These are phyloP conservation scores for Alternaria burnsii DNA, from an alignment of 2,329 filamentous ascomycete species.

Conservation along the genomic window DNA sequence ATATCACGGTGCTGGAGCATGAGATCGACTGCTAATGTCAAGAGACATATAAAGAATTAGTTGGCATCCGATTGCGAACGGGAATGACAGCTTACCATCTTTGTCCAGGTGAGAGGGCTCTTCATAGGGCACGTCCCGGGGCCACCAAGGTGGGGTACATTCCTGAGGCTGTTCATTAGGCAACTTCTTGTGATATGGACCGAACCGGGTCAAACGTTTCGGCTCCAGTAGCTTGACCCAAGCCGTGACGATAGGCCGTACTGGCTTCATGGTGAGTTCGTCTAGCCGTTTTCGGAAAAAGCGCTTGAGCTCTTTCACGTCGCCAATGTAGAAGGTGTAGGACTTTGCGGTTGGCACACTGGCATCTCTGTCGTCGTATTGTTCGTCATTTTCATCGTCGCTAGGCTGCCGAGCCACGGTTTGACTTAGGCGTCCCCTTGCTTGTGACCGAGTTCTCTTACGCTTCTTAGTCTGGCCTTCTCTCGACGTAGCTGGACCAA, in stretches of 20 bases:
- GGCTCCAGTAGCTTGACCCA: constrained; percentile 45
- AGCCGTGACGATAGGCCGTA: constrained; percentile 41
- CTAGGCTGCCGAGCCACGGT: neutral
- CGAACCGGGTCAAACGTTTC: constrained; percentile 33
- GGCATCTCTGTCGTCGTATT: constrained; percentile 1
- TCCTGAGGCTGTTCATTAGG: constrained; percentile 21
- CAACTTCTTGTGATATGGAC: constrained; percentile 36
- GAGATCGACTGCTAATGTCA: constrained; percentile 39
- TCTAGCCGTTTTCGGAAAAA: constrained; percentile 38
- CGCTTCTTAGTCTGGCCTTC: constrained; percentile 13
- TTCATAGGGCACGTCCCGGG: constrained; percentile 36
- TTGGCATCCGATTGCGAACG: neutral
- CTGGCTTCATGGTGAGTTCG: constrained; percentile 45
- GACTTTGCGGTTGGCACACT: constrained; percentile 19
- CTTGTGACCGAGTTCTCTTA: constrained; percentile 25
- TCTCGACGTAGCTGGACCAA: constrained; percentile 2
- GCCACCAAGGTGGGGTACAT: constrained; percentile 43
- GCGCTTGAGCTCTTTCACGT: constrained; percentile 28
- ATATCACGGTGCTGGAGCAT: constrained; percentile 40
- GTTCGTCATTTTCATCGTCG: constrained; percentile 16
- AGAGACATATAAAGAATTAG: constrained; percentile 31
- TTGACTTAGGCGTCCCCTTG: constrained; percentile 4
- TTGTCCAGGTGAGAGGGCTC: constrained; percentile 46
- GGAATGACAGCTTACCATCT: constrained; percentile 24
- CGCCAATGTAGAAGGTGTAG: constrained; percentile 36